Base-by-base conservation (phyloP, 2,329 filamentous ascomycete species). In the Penicillium sumatraense region DNA sequence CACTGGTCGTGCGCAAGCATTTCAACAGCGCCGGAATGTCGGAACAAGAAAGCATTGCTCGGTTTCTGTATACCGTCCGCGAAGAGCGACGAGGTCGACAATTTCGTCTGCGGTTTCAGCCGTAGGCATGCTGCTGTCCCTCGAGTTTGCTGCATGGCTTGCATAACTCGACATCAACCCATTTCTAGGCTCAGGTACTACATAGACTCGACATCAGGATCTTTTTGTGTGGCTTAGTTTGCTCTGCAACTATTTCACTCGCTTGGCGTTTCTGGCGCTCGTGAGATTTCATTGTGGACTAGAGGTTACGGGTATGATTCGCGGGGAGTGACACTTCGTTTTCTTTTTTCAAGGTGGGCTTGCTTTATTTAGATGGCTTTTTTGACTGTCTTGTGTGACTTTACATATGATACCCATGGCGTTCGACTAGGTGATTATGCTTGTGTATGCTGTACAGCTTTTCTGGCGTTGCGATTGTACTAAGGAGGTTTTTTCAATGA, bases 41-140 rank as follows among this genome's bases (percentile, higher is more conserved):
- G 38, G 78, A 80, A 63, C 76, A 77, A 51, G 77, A 80, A 57
- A 74, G 75, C 2, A 78, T 80, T 56, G 77, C 77, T n/a, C 64
- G 73, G 54, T 80, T 80, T 57, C 57, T 78, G 51, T 80, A 80
- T 60, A 78, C 78, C 40, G 77, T 79, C n/a, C 74, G 75, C n/a
- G 75, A 80, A 58, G 75, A 77, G 51, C 67, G 75, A 23, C 68
- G 70, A 44, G 75, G 74, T 26, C 65, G 72, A 31, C 72, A 76
- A 47, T 78, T 78, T 46, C 68, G 75, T 24, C 51, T 77, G 57
- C 63, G 74, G 51, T 78, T 78, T 60, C 73, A 75, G 61, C 75
- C 75, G 27, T 78, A 64, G 61, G 31, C 48, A 44, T 24, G 20
- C 44, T 48, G 23, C 24, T 33, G 20, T 41, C 44, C 40, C 20